Base-by-base conservation (phyloP, 169 alveolate species). In the Sarcocystis neurona region DNA sequence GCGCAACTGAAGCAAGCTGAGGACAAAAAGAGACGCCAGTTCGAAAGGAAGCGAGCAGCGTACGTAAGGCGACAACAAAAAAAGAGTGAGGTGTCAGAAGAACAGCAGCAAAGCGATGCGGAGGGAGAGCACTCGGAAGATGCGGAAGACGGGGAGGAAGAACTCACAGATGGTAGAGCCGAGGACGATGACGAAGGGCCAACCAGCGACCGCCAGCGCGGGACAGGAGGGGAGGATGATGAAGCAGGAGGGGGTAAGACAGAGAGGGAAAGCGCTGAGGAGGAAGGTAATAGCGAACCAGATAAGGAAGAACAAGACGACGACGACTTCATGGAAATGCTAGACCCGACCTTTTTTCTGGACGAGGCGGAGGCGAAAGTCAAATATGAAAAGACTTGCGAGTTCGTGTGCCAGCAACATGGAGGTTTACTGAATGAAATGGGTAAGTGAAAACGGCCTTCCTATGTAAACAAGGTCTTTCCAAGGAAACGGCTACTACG, bases 281-380 rank as follows among this genome's bases (percentile, higher is more conserved):
- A 32, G 41, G 82, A 72, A 44, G 30, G 30, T 15, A 56, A 39
- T 32, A n/a, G 32, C 15, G 82, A 32, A 39, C 34, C 20, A 44
- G 58, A 72, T 6, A 20, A 39, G 6, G 82, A 30, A 39, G 82
- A 20, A 6, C 37, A 8, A 18, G 82, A 72, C 1, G 82, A 72
- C 23, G 82, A 39, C 23, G 82, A 72, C 1, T 3, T 44, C 23
- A 1, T 18, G 12, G 82, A 72, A 37, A 48, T 56, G n/a, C 82
- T 72, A 3, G 82, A 72, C 43, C 41, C 82, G 0, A 39, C 82
- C 32, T 32, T 72, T 44, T 72, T 72, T 32, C 34, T 72, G 34
- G 82, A 72, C 15, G 82, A 72, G n/a, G 82, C 82, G 37, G 82
- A 72, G 82, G 82, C 60, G 18, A 72, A 39, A 39, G 82, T 72